Evolutionary conservation across 176 grass and related monocot species (phyloP), one percentile per base, ranked within the genome.

Genomic region (Otatea glauca): DNA sequence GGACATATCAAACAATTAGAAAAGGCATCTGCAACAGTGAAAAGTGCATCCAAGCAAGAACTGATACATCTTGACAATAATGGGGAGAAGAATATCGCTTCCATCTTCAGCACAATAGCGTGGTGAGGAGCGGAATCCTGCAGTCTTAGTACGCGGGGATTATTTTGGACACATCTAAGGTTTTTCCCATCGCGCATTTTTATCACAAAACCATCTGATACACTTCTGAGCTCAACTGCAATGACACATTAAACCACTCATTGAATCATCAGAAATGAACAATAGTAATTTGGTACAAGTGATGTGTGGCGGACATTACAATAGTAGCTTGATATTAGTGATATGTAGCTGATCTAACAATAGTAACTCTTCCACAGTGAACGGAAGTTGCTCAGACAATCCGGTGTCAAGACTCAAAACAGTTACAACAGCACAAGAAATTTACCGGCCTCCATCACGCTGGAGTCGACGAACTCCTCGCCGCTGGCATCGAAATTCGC

Each of bases 31-130:
- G 13, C 29, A 70, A 5, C 18, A n/a, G 18, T 7, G 49, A 15
- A 81, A 61, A 25, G 54, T 66, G 11, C 38, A 24, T 14, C 60
- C 48, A 63, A 24, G 43, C 16, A 49, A 74, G 18, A 85, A 69
- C 11, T 53, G 39, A 65, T 85, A 91, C 93, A 41, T 94, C 95
- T 93, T 91, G 65, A 98, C 96, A 74, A 95, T 93, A 84, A 98
- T 96, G 6, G 96, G 96, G 23, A 98, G 93, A 65, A 98, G 83
- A 81, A 98, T 88, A 68, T 87, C 77, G 61, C 92, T 98, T 67
- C 96, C 96, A 84, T 96, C 70, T 98, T 98, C 61, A 98, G 72
- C 73, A 98, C 96, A 25, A 98, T 96, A 73, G 89, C 96, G 24
- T 94, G 93, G 76, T 98, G 86, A 44, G 96, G 93, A 1, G 83